phyloP scores from a whole-genome alignment of 495 filamentous ascomycete genomes.

The Xylaria intraflava region DNA sequence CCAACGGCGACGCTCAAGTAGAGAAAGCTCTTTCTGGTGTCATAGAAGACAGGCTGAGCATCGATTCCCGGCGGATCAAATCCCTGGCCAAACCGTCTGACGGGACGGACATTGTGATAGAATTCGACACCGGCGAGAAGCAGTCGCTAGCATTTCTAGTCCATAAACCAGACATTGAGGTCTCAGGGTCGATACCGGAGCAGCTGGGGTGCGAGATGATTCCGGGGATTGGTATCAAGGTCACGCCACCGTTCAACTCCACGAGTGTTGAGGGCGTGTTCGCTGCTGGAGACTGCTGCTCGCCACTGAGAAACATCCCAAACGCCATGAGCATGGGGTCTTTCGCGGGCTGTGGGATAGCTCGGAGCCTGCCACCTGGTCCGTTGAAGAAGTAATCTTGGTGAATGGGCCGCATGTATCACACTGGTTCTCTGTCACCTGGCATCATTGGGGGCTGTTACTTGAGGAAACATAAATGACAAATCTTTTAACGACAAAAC shows the following conservation, averaged over 20 bases:
- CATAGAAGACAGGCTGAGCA: neutral
- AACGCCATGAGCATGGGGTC: constrained; percentile 12
- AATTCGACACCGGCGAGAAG: neutral
- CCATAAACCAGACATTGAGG: neutral
- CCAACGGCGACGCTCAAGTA: neutral
- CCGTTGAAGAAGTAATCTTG: no score
- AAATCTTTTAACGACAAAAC: no score
- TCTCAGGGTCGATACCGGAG: neutral
- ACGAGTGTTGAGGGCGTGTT: constrained; percentile 35
- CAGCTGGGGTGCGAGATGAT: neutral
- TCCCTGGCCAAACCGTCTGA: neutral
- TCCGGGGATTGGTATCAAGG: constrained; percentile 20
- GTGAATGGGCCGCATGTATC: no score
- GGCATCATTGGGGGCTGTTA: no score
- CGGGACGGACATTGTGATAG: neutral
- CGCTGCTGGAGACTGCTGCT: constrained; percentile 34
- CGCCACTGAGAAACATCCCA: constrained; percentile 17
- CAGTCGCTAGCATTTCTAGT: neutral
- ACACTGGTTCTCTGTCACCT: no score
- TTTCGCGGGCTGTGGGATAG: neutral
- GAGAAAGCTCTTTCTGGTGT: neutral
- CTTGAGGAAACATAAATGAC: no score
- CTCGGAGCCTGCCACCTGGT: no score
- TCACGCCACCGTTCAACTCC: constrained; percentile 25
- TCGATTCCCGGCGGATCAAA: neutral